Percentiles rank a stretch among this genome's conserved stretches.
These are phyloP conservation scores for Silene coronaria DNA, from an alignment of 179 eudicot genomes.

Conservation along the genomic window DNA sequence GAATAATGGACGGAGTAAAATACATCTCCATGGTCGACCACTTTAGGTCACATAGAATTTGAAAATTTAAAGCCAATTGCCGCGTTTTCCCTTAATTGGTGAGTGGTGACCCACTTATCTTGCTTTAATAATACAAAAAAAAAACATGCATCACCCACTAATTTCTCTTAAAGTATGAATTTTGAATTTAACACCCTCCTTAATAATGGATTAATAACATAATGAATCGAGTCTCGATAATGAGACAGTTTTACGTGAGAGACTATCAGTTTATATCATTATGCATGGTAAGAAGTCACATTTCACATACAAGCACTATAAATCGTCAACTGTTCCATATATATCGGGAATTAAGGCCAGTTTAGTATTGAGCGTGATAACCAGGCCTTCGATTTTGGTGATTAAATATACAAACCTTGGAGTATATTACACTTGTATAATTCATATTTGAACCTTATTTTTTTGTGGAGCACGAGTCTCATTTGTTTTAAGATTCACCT, in stretches of 20 bases:
- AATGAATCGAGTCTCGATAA: too few relatives aligned
- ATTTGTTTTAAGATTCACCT: too few relatives aligned
- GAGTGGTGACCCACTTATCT: conserved; percentile 3
- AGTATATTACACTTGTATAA: too few relatives aligned
- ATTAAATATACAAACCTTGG: too few relatives aligned
- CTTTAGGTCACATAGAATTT: conserved; percentile 7
- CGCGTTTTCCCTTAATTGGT: conserved; percentile 14
- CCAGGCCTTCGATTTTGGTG: not conserved
- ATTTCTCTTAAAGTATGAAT: not conserved
- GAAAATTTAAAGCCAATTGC: conserved; percentile 13
- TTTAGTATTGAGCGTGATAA: not conserved
- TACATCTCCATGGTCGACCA: not conserved
- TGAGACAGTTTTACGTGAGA: too few relatives aligned
- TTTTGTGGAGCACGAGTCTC: too few relatives aligned
- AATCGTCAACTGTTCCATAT: too few relatives aligned
- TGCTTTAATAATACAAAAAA: not conserved
- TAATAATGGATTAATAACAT: not conserved
- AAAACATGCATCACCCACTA: not conserved
- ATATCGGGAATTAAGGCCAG: too few relatives aligned
- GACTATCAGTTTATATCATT: too few relatives aligned
- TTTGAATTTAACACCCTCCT: not conserved
- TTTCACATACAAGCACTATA: too few relatives aligned
- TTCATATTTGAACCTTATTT: too few relatives aligned
- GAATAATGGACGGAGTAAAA: not conserved
- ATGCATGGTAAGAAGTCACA: too few relatives aligned